Conservation (phyloP, 257 asterid species). For the Apocynum venetum region DNA sequence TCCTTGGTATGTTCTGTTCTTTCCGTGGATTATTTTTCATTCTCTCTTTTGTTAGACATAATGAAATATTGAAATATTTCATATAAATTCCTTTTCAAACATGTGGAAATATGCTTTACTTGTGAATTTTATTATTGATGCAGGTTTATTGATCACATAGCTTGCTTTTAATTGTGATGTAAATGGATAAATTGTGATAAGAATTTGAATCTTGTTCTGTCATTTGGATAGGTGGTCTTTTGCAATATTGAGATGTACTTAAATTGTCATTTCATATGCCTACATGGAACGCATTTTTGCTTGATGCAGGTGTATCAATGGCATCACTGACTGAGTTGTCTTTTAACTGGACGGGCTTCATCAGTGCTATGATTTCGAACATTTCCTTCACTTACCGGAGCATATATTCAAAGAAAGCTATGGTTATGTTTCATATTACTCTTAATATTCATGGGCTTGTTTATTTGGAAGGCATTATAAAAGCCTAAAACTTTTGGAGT, state of each 20-base stretch:
- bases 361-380: slow-evolving; percentile 97
- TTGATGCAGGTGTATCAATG: slow-evolving; percentile 93
- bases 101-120: neutral
- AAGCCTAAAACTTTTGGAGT: neutral
- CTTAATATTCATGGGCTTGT: neutral
- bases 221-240: neutral
- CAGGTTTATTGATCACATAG: neutral
- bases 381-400: slow-evolving; percentile 99
- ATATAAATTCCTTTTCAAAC: too few species aligned
- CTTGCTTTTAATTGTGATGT: slow-evolving; percentile 2
- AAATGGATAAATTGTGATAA: neutral
- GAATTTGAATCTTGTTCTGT: neutral
- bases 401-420: slow-evolving; percentile 97
- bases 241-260: neutral
- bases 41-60: slow-evolving; percentile 3
- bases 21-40: neutral
- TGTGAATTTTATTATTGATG: neutral
- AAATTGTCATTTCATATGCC: neutral
- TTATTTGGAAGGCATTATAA: neutral
- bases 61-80: neutral
- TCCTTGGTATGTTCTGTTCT: slow-evolving; percentile 53
- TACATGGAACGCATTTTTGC: slow-evolving; percentile 11
- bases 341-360: slow-evolving; percentile 91
- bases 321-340: slow-evolving; percentile 96
- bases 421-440: slow-evolving; percentile 44